Evolutionary conservation across 345 rosid species (phyloP), one percentile per base, ranked within the genome.

Genomic region (Lepidium didymum): DNA sequence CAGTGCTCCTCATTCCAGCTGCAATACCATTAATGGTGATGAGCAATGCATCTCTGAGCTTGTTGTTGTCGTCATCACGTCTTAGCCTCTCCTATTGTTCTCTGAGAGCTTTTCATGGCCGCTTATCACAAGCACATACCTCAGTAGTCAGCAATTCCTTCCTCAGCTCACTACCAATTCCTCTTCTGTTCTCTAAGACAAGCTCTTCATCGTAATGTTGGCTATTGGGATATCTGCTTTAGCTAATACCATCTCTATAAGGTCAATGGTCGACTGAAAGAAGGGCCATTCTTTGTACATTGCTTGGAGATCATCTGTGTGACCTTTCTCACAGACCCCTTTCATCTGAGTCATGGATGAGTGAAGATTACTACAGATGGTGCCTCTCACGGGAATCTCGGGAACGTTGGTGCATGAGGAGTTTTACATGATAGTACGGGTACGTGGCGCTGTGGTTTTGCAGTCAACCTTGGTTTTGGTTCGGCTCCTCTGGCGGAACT

Each of bases 261-360:
- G 97, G 67, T 94, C 99, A 34, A 94, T 78, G 16, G 92, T 94
- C 29, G 91, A 89, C 53, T 94, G 98, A 74, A 94, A 89, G 75
- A 94, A 89, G 1, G 99, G 99, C 96, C 99, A 91, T 64, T 89
- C 99, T 61, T 80, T 80, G 78, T 94, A 91, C 97, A 94, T 94
- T 40, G 82, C 92, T 71, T 76, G 81, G 57, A 94, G 62, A 59
- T 94, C 99, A 50, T 85, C 88, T 0, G 89, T 73, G 38, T 82
- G 70, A 50, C 99, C 99, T 76, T 84, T 83, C 75, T 89, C 95
- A 31, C 90, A 94, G n/a, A 76, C 99, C 34, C 85, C 89, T 75
- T 76, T 84, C n/a, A n/a, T n/a, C n/a, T n/a, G n/a, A n/a, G n/a
- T n/a, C n/a, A n/a, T n/a, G n/a, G n/a, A n/a, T n/a, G n/a, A n/a